A percentile compares a stretch with the other conserved stretches of the same genome.
Evolutionary conservation across 2,329 filamentous ascomycete genomes (phyloP).

Genomic region (Paraphoma sp.): DNA sequence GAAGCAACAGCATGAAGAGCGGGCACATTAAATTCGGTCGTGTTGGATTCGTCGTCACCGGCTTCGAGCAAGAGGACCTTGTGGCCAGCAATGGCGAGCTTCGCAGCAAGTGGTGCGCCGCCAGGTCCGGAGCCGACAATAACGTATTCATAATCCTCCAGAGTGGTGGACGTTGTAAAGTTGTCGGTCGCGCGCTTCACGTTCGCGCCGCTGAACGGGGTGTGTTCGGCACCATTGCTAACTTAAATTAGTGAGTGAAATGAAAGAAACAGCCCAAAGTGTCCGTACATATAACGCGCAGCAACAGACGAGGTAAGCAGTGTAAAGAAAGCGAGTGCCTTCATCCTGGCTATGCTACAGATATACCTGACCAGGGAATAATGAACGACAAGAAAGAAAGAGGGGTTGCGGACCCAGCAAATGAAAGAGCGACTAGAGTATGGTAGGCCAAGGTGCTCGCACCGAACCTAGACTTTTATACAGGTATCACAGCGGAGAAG

Average conservation of each 20-base stretch:
- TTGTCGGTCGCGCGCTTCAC: constrained; percentile 23
- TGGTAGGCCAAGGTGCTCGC: no score
- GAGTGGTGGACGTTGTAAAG: constrained; percentile 12
- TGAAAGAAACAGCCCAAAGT: not conserved
- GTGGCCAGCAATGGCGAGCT: constrained; percentile 63
- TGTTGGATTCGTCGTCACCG: constrained; percentile 61
- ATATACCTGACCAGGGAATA: not conserved
- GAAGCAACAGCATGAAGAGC: constrained; percentile 60
- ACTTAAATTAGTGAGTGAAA: not conserved
- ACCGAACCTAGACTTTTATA: no score
- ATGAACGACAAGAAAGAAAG: not conserved
- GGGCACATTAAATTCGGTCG: constrained; percentile 58
- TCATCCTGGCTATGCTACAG: constrained; percentile 1
- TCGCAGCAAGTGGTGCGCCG: constrained; percentile 64
- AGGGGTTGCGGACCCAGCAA: no score
- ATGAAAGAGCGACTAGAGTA: no score
- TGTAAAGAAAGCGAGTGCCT: constrained; percentile 12
- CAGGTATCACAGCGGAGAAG: no score
- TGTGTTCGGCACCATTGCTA: constrained; percentile 30
- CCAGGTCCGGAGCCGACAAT: constrained; percentile 67
- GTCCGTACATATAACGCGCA: constrained; percentile 21
- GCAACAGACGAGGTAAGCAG: constrained; percentile 11
- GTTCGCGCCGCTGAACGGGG: constrained; percentile 21
- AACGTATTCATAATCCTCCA: constrained; percentile 62
- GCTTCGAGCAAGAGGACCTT: constrained; percentile 65